phyloP scores from a whole-genome alignment of 2,329 filamentous ascomycete species.

The Aspergillus piperis region DNA sequence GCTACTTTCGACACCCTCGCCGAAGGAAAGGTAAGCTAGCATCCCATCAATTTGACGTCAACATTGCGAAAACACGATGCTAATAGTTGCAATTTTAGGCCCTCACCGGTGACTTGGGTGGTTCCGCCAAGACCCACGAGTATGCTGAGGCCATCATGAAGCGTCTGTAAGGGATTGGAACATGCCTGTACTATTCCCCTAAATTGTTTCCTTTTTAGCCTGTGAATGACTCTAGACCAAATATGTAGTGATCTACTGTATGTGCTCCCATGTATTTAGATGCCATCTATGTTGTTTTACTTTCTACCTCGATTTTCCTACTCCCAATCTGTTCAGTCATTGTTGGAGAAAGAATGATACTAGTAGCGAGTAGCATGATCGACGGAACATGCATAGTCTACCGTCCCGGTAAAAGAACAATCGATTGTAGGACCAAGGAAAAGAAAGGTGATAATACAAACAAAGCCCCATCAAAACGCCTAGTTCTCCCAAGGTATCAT shows the following conservation, averaged over 20 bases:
- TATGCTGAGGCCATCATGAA: constrained; percentile 90
- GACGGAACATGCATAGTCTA: no score
- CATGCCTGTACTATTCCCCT: constrained; percentile 41
- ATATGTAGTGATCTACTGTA: constrained; percentile 41
- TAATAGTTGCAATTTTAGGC: constrained; percentile 45
- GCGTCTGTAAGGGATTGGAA: constrained; percentile 49
- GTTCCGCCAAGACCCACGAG: constrained; percentile 93
- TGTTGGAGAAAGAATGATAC: neutral
- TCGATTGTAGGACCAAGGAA: neutral
- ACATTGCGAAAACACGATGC: constrained; percentile 2
- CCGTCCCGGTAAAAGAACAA: neutral
- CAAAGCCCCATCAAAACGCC: constrained; percentile 16
- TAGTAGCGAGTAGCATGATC: neutral
- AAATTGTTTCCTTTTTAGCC: constrained; percentile 33
- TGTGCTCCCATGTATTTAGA: constrained; percentile 35
- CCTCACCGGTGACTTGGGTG: constrained; percentile 93
- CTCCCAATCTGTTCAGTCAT: neutral
- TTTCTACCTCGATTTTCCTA: neutral
- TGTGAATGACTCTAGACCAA: constrained; percentile 42
- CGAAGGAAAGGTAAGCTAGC: constrained; percentile 75
- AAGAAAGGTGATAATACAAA: neutral
- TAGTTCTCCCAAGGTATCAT: constrained; percentile 31
- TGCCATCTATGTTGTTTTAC: constrained; percentile 16
- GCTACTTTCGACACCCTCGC: constrained; percentile 93
- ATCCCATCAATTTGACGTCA: no score